Evolutionary conservation across 805 yeast genomes (phyloP).

Genomic region (Saccharomycopsis sp.): DNA sequence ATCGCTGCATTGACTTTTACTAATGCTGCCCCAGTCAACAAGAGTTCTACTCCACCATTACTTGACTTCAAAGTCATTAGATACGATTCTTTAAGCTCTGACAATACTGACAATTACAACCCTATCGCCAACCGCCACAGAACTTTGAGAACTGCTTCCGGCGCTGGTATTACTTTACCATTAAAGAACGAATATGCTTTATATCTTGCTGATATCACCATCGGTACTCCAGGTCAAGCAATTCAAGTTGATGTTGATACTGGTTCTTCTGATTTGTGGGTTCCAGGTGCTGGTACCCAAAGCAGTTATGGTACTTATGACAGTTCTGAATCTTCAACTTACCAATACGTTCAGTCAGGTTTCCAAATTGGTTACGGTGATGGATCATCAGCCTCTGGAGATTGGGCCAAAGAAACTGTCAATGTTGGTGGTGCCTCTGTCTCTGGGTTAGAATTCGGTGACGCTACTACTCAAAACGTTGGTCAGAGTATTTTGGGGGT

Average conservation of each 20-base stretch:
- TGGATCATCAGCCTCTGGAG: slow-evolving; percentile 44
- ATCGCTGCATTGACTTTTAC: slow-evolving; percentile 10
- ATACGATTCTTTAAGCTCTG: background rate
- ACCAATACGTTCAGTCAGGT: slow-evolving; percentile 14
- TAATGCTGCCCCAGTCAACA: slow-evolving; percentile 19
- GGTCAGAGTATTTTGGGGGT: slow-evolving; percentile 16
- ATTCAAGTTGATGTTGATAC: slow-evolving; percentile 27
- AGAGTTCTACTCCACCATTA: slow-evolving; percentile 9
- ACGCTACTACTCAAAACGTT: slow-evolving; percentile 15
- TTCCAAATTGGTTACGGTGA: slow-evolving; percentile 42
- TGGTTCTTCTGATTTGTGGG: slow-evolving; percentile 31
- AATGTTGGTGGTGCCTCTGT: slow-evolving; percentile 11
- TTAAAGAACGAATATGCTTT: slow-evolving; percentile 35
- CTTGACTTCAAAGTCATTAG: slow-evolving; percentile 17
- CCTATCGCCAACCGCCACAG: slow-evolving; percentile 1
- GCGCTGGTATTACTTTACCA: slow-evolving; percentile 24
- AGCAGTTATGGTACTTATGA: slow-evolving; percentile 24
- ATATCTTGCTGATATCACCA: slow-evolving; percentile 26
- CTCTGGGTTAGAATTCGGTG: slow-evolving; percentile 14
- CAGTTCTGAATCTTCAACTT: slow-evolving; percentile 22
- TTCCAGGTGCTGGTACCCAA: slow-evolving; percentile 24
- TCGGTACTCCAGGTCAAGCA: slow-evolving; percentile 26
- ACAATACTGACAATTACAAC: background rate
- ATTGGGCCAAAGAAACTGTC: slow-evolving; percentile 30
- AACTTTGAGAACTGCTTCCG: slow-evolving; percentile 4